Conservation (phyloP, 2,329 filamentous ascomycete species). For the Periconia macrospinosa region DNA sequence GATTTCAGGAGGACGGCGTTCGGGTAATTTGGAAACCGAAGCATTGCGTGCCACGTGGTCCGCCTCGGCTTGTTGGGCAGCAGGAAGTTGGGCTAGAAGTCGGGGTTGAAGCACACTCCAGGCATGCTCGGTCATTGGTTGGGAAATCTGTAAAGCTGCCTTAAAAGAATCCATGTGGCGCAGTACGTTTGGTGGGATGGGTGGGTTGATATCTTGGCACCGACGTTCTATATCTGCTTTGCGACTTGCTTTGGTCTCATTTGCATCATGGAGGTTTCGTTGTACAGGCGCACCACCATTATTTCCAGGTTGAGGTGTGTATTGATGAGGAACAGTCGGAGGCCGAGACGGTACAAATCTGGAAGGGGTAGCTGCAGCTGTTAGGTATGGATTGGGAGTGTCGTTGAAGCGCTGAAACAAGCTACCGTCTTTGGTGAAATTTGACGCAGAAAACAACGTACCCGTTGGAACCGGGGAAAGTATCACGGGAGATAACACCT, state of each 20-base stretch:
- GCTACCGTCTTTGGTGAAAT: constrained; percentile 14
- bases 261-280: constrained; percentile 64
- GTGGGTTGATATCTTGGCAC: constrained; percentile 66
- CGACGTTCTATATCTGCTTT: constrained; percentile 72
- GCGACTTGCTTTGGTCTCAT: constrained; percentile 65
- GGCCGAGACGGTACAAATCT: constrained; percentile 34
- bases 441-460: constrained; percentile 32
- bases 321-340: constrained; percentile 37
- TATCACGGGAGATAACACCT: constrained; percentile 31
- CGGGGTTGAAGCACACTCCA: constrained; percentile 72
- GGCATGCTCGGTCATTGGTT: constrained; percentile 67
- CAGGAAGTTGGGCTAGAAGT: constrained; percentile 65
- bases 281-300: constrained; percentile 40
- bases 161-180: constrained; percentile 74
- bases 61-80: constrained; percentile 61
- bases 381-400: constrained; percentile 31
- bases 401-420: constrained; percentile 19
- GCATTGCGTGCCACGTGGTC: constrained; percentile 53
- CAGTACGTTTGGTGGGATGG: constrained; percentile 64
- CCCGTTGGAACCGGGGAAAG: constrained; percentile 37
- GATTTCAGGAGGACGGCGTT: constrained; percentile 51
- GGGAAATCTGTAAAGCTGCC: constrained; percentile 69
- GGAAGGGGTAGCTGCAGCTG: constrained; percentile 29
- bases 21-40: constrained; percentile 50
- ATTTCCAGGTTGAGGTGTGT: constrained; percentile 30